Percentiles rank a stretch among this genome's conserved stretches.
phyloP scores from a whole-genome alignment of 106 monocot genomes.

The Phalaenopsis equestris region DNA sequence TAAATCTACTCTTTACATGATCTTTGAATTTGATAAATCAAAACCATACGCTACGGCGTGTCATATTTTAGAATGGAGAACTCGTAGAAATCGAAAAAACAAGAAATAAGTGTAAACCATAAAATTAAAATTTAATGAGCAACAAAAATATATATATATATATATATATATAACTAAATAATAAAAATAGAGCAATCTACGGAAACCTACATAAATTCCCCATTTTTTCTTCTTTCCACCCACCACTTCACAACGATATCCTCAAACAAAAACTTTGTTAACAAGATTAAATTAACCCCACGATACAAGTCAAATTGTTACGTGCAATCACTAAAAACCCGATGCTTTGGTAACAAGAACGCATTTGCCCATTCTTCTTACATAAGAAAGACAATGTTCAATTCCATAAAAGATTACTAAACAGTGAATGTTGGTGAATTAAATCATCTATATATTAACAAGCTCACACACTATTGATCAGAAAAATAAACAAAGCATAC shows the following conservation, averaged over 20 bases:
- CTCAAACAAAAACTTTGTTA: not conserved
- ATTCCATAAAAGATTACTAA: not conserved
- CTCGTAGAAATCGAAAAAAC: too few relatives aligned
- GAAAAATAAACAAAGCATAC: not conserved
- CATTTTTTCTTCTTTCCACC: not conserved
- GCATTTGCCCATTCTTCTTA: not conserved
- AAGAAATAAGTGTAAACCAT: too few relatives aligned
- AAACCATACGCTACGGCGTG: too few relatives aligned
- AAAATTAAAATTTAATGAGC: too few relatives aligned
- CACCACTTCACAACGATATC: not conserved
- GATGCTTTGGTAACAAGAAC: not conserved
- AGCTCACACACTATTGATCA: not conserved
- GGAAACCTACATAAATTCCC: too few relatives aligned
- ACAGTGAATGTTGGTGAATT: not conserved
- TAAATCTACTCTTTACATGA: too few relatives aligned
- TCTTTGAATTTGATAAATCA: too few relatives aligned
- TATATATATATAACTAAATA: too few relatives aligned
- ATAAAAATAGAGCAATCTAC: too few relatives aligned
- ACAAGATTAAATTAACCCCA: not conserved
- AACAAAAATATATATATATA: too few relatives aligned
- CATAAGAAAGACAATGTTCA: not conserved
- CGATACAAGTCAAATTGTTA: not conserved
- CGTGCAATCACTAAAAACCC: not conserved
- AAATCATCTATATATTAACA: not conserved
- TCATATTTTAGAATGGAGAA: too few relatives aligned